These are phyloP conservation scores for Solioccasus polychromus DNA, from an alignment of 768 basidiomycete species.

Conservation along the genomic window DNA sequence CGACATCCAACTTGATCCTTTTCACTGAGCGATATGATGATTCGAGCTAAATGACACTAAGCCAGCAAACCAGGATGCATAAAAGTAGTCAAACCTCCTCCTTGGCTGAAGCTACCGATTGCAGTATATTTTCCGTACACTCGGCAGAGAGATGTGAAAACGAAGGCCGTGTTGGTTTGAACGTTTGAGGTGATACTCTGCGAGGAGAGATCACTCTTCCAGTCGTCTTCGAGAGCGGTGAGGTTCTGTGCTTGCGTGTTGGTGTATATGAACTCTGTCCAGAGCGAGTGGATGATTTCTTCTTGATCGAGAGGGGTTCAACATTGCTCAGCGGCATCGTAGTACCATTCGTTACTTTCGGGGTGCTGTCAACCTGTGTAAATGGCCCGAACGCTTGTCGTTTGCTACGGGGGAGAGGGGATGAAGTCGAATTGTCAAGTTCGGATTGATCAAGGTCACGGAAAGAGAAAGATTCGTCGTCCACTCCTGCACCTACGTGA, in stretches of 20 bases:
- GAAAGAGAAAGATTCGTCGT: constrained; percentile 36
- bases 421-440: constrained; percentile 34
- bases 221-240: constrained; percentile 48
- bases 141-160: constrained; percentile 32
- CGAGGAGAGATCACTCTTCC: constrained; percentile 48
- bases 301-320: constrained; percentile 83
- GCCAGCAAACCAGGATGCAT: not conserved
- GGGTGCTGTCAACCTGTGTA: constrained; percentile 51
- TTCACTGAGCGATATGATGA: constrained; percentile 70
- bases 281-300: constrained; percentile 66
- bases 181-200: constrained; percentile 52
- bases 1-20: constrained; percentile 70
- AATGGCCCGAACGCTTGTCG: constrained; percentile 62
- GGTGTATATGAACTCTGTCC: constrained; percentile 38
- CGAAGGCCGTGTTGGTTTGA: constrained; percentile 31
- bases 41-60: constrained; percentile 51
- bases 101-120: constrained; percentile 51
- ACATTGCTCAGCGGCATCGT: constrained; percentile 44
- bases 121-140: constrained; percentile 44
- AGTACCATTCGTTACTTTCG: constrained; percentile 38
- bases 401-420: constrained; percentile 67
- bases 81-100: constrained; percentile 51
- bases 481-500: constrained; percentile 45
- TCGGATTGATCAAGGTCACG: constrained; percentile 24
- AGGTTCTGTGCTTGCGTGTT: constrained; percentile 41